Conservation (phyloP, 2,329 filamentous ascomycete genomes). For the Exophiala sp. region DNA sequence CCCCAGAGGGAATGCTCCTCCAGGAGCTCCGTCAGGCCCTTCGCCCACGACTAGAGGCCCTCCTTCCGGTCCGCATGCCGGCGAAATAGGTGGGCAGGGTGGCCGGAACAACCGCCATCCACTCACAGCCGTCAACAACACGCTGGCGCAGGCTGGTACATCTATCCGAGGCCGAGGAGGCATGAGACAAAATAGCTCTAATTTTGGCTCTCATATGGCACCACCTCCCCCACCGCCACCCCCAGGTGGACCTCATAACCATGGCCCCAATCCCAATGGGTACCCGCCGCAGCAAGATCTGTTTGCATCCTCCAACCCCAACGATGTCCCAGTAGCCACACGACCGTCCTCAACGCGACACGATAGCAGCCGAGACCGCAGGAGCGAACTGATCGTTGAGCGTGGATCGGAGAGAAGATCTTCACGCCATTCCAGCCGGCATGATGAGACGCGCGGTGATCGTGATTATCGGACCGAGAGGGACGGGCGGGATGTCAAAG, state of each 20-base stretch:
- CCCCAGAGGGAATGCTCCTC: conserved; percentile 35
- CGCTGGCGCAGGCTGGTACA: conserved; percentile 42
- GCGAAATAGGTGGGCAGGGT: conserved; percentile 34
- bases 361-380: conserved; percentile 21
- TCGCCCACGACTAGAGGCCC: conserved; percentile 35
- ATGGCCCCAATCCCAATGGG: conserved; percentile 28
- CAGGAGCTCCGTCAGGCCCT: conserved; percentile 34
- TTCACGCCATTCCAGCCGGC: conserved; percentile 24
- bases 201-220: conserved; percentile 16
- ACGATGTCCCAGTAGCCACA: conserved; percentile 28
- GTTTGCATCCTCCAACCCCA: conserved; percentile 30
- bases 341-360: conserved; percentile 22
- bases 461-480: conserved; percentile 17
- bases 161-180: conserved; percentile 38
- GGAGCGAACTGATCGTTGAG: conserved; percentile 16
- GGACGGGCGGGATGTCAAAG: conserved; percentile 20
- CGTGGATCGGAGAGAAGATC: conserved; percentile 26
- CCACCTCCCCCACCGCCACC: conserved; percentile 30
- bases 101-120: conserved; percentile 41
- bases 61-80: conserved; percentile 35
- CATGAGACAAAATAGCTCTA: conserved; percentile 32
- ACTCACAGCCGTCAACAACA: conserved; percentile 43
- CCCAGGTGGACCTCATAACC: conserved; percentile 33
- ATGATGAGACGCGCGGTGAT: conserved; percentile 23
- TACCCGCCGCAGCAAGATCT: conserved; percentile 33